Base-by-base conservation (phyloP, 2,329 filamentous ascomycete species). In the Bipolaris bicolor region DNA sequence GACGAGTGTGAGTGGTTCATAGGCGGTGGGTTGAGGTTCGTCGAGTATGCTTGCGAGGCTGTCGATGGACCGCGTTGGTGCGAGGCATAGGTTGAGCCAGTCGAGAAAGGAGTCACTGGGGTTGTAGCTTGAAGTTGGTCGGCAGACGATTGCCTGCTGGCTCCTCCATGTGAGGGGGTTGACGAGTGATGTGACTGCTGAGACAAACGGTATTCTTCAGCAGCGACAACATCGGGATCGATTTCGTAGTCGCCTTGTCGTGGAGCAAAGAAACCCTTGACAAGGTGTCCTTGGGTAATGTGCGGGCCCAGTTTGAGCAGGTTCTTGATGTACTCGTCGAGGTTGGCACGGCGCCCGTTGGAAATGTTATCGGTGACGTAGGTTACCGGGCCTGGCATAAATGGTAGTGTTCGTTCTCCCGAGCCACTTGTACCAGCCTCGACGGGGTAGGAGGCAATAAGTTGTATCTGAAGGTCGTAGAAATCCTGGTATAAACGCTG, bases 311-410 rank as follows among this genome's bases (percentile, higher is more conserved):
- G 89, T 34, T 86, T 84, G 7, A 99, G 81, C 20, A 99, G 83
- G 68, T 95, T 94, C 79, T 96, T 96, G 67, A 99, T 92, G 70
- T 99, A 99, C 49, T 94, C 91, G 71, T 99, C 93, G 37, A 99
- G 81, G 73, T 96, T 97, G 74, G 95, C 91, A 57, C 95, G 87
- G 65, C 95, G 88, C 26, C 92, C 93, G 72, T 97, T 93, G 16
- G 93, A 97, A 69, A 99, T 97, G 34, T 91, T 91, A 73, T 98
- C 94, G n/a, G 94, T 99, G 54, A 98, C 94, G 77, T 96, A 97
- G 64, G 93, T 96, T 60, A 99, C 94, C 3, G 95, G 95, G 5
- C 95, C 95, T 9, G 95, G 95, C 95, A 99, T 99, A 76, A 96
- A 98, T 1, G 95, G 95, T 11, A 99, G 79, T 7, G 90, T 92